These are phyloP conservation scores for Ceriops decandra DNA, from an alignment of 345 rosid species.

Conservation along the genomic window DNA sequence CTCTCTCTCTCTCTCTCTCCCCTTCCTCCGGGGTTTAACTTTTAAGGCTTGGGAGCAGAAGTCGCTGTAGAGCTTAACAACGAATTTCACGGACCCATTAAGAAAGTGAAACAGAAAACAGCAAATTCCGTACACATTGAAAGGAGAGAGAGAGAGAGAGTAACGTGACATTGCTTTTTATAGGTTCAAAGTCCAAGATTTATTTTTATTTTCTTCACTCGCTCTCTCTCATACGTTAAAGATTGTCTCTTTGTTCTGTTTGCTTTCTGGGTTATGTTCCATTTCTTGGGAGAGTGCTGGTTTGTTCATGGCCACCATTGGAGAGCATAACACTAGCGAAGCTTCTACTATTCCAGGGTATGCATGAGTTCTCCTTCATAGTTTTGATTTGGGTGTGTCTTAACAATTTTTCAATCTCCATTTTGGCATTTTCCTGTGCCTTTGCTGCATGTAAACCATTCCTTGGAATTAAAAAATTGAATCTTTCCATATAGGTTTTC, in stretches of 20 bases:
- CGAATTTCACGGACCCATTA: constrained; percentile 26
- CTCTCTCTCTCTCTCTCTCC: not conserved
- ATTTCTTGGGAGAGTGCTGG: not conserved
- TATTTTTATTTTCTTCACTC: not conserved
- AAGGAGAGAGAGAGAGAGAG: not conserved
- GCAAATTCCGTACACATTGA: constrained; percentile 16
- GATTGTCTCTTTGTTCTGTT: not conserved
- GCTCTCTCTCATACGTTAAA: not conserved
- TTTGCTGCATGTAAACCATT: not conserved
- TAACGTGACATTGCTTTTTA: not conserved
- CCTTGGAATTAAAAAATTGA: not conserved
- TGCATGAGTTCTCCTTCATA: constrained; percentile 25
- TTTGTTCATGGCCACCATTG: constrained; percentile 25
- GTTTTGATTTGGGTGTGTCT: constrained; percentile 34
- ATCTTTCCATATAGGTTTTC: not conserved
- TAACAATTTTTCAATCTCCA: not conserved
- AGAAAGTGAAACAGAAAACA: constrained; percentile 2
- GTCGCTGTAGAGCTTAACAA: constrained; percentile 27
- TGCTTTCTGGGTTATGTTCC: constrained; percentile 5
- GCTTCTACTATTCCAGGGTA: constrained; percentile 23
- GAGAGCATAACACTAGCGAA: not conserved
- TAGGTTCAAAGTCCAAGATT: not conserved
- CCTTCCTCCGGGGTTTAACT: not conserved
- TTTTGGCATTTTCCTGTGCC: not conserved
- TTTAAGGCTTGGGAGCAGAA: constrained; percentile 28